Evolutionary conservation across 768 basidiomycete genomes (phyloP), one percentile per base, ranked within the genome.

Genomic region (Termitomyces sp.): DNA sequence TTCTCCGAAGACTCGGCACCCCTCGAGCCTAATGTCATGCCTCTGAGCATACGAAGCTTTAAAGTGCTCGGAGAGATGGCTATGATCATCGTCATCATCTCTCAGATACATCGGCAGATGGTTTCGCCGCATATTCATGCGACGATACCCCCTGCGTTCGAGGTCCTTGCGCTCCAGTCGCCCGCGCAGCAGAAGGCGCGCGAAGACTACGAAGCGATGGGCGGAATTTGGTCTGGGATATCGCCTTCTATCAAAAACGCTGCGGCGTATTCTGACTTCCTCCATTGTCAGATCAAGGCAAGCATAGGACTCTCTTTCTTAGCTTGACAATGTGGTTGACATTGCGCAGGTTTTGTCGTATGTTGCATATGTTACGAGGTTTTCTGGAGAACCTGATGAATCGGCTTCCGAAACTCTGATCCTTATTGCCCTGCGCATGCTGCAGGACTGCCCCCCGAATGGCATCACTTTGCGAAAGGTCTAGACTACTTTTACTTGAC

Each of bases 11-110:
- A 83, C 56, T 89, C 88, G 0, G 59, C 71, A 1, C 55, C 72
- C 18, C 66, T 86, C 22, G 86, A 92, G 62, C 59, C 76, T 20
- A 85, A 84, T 54, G 66, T 75, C 18, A 75, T 87, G 37, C 73
- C 88, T n/a, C 85, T 85, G 8, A 86, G 88, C 48, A 82, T 87
- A 55, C 83, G 85, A 57, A 95, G 93, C 68, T 94, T 97, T 79
- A 98, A 97, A 72, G 90, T 97, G 10, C 76, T 98, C 12, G 87
- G 91, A 15, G 97, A 99, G 74, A 89, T 96, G 79, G 91, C 91
- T 5, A 88, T 95, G 77, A 86, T 92, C 13, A 85, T 96, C 68
- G 90, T 94, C 29, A 84, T 94, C 28, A 89, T 97, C 72, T 87
- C 90, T 60, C 96, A 98, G 71, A 81, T 84, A 39, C 88, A 92